These are phyloP conservation scores for Beauveria medogensis DNA, from an alignment of 2,329 filamentous ascomycete genomes.

Conservation along the genomic window DNA sequence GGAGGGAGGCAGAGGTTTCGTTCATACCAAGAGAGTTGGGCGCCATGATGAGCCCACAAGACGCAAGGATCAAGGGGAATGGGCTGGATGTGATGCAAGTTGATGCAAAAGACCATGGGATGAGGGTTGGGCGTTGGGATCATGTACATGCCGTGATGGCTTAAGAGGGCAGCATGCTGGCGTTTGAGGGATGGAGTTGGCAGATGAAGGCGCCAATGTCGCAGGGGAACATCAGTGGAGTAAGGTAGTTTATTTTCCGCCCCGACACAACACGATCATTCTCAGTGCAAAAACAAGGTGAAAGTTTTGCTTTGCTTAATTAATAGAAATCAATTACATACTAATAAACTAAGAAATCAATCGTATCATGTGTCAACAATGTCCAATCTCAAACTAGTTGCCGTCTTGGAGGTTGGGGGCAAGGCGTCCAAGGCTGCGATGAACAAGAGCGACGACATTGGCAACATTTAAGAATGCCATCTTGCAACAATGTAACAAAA, in stretches of 20 bases:
- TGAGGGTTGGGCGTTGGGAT: background rate
- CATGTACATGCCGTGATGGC: background rate
- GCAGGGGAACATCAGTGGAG: background rate
- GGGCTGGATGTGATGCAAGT: background rate
- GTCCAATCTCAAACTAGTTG: too few species aligned
- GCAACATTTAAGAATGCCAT: too few species aligned
- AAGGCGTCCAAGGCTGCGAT: too few species aligned
- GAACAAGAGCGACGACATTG: too few species aligned
- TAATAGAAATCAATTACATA: too few species aligned
- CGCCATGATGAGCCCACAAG: slow-evolving; percentile 14
- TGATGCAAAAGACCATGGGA: background rate
- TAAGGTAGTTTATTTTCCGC: too few species aligned
- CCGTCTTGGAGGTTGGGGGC: too few species aligned
- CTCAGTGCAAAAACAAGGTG: background rate
- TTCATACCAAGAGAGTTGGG: slow-evolving; percentile 3
- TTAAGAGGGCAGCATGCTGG: background rate
- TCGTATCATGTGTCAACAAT: too few species aligned
- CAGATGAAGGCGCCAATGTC: background rate
- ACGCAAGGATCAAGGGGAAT: background rate
- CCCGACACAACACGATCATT: background rate
- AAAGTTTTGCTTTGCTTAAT: too few species aligned
- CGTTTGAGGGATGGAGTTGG: background rate
- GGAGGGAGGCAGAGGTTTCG: background rate
- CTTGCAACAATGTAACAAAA: too few species aligned
- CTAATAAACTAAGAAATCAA: too few species aligned